Base-by-base conservation (phyloP, 169 alveolate genomes). In the Cyclospora cayetanensis region DNA sequence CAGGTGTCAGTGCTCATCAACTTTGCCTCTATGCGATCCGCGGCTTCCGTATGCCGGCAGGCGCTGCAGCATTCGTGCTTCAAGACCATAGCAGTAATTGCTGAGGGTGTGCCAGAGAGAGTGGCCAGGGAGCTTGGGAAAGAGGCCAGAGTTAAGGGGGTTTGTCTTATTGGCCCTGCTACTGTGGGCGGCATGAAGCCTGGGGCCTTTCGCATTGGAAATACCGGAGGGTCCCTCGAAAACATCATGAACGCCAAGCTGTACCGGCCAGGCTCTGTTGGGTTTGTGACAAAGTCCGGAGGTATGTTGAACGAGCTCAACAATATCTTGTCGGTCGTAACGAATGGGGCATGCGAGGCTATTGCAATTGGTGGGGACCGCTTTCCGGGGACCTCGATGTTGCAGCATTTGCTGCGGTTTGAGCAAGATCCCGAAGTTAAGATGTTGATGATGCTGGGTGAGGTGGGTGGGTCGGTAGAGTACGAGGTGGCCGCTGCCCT, bases 131-230 rank as follows among this genome's bases (percentile, higher is more conserved):
- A 86, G 90, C 87, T 90, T 82, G 90, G 72, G 52, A 70, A 41
- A 4, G 95, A 93, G 55, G 93, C 90, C 93, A 88, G 80, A 46
- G 88, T 12, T 22, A 66, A 50, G 52, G 93, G 72, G 34, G 85
- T 93, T n/a, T 91, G 92, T 87, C 76, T 93, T 43, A 93, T 93
- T 50, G 95, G 95, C 52, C 95, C 95, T 0, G 95, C 95, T 20
- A 93, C 95, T 1, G 95, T 93, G 63, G 95, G 95, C 9, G 95
- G 95, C 74, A 93, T 93, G 79, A 93, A 85, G 93, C 93, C 94
- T 31, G 95, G 95, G 65, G 90, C 93, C 65, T 50, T 93, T 41
- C 93, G 95, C 37, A 93, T 93, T 34, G 95, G 95, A 29, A 93
- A 93, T 92, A 93, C 95, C 12, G 95, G 95, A 7, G 95, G 95